These are phyloP conservation scores for Neurospora tetrasperma DNA, from an alignment of 495 filamentous ascomycete genomes.

Conservation along the genomic window DNA sequence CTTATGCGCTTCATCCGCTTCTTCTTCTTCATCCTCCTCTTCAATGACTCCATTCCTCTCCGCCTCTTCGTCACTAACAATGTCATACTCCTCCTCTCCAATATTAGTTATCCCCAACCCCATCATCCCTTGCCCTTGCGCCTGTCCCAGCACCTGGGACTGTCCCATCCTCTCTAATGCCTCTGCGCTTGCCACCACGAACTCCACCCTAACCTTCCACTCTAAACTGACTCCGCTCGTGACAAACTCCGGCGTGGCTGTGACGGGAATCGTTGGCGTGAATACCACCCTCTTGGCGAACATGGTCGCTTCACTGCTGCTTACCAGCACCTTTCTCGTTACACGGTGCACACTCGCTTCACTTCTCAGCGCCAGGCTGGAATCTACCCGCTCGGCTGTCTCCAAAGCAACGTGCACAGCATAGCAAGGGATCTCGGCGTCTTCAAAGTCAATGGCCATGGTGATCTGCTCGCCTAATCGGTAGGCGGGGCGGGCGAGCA, in stretches of 20 bases:
- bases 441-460: constrained; percentile 69
- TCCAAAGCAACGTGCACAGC: constrained; percentile 68
- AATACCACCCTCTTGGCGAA: constrained; percentile 72
- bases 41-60: neutral
- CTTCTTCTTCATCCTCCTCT: constrained; percentile 8
- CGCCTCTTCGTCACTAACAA: neutral
- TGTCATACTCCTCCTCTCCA: constrained; percentile 1
- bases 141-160: constrained; percentile 2
- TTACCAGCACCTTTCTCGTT: constrained; percentile 69
- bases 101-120: constrained; percentile 1
- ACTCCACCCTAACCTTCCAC: constrained; percentile 84
- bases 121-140: neutral
- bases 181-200: constrained; percentile 53
- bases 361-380: constrained; percentile 71
- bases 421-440: constrained; percentile 65
- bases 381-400: constrained; percentile 67
- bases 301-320: constrained; percentile 67
- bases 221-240: constrained; percentile 76
- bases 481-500: constrained; percentile 83
- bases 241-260: constrained; percentile 77
- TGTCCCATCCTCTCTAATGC: neutral
- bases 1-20: constrained; percentile 6
- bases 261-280: constrained; percentile 65
- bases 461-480: constrained; percentile 79
- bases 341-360: constrained; percentile 74